Conservation (phyloP, 129 eudicot species). For the Ambrosia trifida region DNA sequence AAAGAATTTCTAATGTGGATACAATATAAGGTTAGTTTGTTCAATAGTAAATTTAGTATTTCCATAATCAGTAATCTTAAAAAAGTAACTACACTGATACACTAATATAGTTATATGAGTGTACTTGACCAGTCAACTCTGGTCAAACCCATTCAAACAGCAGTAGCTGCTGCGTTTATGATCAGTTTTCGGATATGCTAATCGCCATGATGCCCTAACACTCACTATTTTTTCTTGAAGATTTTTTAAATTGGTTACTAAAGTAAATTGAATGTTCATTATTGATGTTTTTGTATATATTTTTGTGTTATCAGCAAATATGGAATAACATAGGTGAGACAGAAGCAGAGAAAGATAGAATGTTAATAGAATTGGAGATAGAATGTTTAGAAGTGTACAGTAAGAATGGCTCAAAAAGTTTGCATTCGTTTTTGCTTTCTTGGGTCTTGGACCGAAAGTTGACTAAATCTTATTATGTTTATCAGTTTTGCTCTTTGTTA, state of each 20-base stretch:
- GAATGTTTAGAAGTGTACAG: slow-evolving; percentile 83
- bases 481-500: too few species aligned
- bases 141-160: too few species aligned
- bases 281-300: slow-evolving; percentile 7
- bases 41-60: not conserved
- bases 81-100: not conserved
- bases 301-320: slow-evolving; percentile 54
- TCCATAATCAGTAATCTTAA: too few species aligned
- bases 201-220: too few species aligned
- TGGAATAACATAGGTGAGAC: slow-evolving; percentile 88
- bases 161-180: too few species aligned
- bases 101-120: not conserved
- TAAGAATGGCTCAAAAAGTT: too few species aligned
- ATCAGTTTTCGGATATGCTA: too few species aligned
- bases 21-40: not conserved
- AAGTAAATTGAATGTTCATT: not conserved
- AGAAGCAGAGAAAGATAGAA: slow-evolving; percentile 69
- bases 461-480: too few species aligned
- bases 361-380: slow-evolving; percentile 78
- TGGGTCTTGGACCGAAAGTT: too few species aligned
- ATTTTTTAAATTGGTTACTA: not conserved
- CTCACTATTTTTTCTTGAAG: not conserved
- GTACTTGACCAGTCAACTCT: not conserved
- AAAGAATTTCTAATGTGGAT: not conserved
- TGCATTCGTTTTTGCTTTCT: too few species aligned